phyloP scores from a whole-genome alignment of 331 rosid species.

The Spiraea crenata region DNA sequence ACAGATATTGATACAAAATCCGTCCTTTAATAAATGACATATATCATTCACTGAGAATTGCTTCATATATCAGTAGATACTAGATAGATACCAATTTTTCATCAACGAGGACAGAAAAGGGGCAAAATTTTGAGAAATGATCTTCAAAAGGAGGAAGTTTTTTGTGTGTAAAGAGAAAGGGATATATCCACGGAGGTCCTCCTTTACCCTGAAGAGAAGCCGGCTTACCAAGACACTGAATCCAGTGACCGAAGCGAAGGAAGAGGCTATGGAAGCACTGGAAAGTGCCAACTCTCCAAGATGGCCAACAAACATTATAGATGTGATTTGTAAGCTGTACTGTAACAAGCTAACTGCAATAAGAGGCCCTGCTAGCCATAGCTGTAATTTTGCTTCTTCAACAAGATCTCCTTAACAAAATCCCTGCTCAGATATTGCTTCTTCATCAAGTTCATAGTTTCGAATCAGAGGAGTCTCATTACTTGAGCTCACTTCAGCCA shows the following conservation, averaged over 20 bases:
- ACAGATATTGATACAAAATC: too few relatives aligned
- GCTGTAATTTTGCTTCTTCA: slow-evolving; percentile 45
- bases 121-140: too few relatives aligned
- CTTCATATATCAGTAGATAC: too few relatives aligned
- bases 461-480: not conserved
- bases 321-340: slow-evolving; percentile 49
- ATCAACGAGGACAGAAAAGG: too few relatives aligned
- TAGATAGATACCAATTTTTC: too few relatives aligned
- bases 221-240: slow-evolving; percentile 41
- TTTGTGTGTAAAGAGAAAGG: too few relatives aligned
- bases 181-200: too few relatives aligned
- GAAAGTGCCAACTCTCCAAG: slow-evolving; percentile 54
- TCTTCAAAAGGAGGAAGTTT: too few relatives aligned
- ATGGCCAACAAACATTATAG: slow-evolving; percentile 59
- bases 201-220: not conserved
- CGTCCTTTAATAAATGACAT: too few relatives aligned
- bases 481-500: slow-evolving; percentile 15
- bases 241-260: slow-evolving; percentile 53
- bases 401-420: not conserved
- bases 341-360: slow-evolving; percentile 49
- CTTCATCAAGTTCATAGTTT: not conserved
- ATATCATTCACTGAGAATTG: too few relatives aligned
- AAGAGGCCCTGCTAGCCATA: slow-evolving; percentile 54
- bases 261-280: slow-evolving; percentile 49
- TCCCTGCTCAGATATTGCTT: not conserved